phyloP scores from a whole-genome alignment of 148 eudicot species.

The Rhododendron simsii region DNA sequence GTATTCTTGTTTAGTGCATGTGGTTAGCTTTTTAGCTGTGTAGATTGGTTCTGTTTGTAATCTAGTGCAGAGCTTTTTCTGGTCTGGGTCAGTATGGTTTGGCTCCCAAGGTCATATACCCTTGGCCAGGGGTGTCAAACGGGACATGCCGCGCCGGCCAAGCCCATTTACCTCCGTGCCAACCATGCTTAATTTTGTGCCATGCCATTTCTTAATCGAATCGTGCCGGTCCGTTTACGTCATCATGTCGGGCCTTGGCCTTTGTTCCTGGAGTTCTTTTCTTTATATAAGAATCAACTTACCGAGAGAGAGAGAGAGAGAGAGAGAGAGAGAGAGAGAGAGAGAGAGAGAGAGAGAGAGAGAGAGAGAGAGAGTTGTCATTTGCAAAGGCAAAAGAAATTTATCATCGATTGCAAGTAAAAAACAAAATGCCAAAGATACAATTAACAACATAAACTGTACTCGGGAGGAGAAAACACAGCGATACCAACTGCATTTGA shows the following conservation, averaged over 20 bases:
- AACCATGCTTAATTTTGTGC: no score
- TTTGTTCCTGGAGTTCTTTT: neutral
- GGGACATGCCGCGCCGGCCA: no score
- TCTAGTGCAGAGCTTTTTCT: neutral
- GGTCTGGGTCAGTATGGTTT: neutral
- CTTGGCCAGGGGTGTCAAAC: no score
- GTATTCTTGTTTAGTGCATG: neutral
- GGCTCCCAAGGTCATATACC: neutral
- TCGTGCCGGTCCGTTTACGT: no score
- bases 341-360: no score
- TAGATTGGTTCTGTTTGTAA: neutral
- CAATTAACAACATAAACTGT: neutral
- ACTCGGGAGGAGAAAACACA: neutral
- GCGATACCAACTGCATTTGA: conserved; percentile 6
- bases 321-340: neutral
- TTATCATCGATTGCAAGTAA: neutral
- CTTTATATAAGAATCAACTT: neutral
- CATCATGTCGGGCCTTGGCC: neutral
- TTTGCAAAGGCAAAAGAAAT: conserved; percentile 1
- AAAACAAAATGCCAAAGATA: neutral
- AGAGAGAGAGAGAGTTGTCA: neutral
- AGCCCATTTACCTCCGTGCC: no score
- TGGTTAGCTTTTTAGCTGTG: neutral
- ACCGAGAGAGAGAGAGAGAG: neutral
- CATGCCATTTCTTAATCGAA: no score